phyloP scores from a whole-genome alignment of 1,284 basidiomycete species.

The Hypsizygus ulmarius region DNA sequence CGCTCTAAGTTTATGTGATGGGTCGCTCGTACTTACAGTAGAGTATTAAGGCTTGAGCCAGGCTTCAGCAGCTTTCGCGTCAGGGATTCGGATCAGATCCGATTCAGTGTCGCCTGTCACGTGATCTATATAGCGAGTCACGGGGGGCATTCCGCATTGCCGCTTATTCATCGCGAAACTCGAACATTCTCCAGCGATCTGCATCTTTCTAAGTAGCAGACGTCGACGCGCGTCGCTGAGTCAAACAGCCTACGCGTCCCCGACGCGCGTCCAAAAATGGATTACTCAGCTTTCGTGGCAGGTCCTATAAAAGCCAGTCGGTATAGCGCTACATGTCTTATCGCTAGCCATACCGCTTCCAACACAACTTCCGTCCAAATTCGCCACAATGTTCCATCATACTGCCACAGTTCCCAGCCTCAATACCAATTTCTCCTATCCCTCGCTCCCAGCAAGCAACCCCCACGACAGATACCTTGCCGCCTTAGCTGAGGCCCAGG shows the following conservation, averaged over 20 bases:
- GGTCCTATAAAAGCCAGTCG: neutral
- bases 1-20: no score
- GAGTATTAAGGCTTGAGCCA: no score
- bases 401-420: conserved; percentile 4
- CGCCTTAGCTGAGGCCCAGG: conserved; percentile 23
- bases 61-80: no score
- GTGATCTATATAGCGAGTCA: no score
- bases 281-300: neutral
- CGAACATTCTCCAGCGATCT: conserved; percentile 6
- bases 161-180: no score
- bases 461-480: conserved; percentile 22
- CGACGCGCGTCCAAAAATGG: conserved; percentile 6
- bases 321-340: neutral
- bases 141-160: no score
- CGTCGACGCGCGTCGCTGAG: conserved; percentile 12
- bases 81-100: no score
- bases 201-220: neutral
- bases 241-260: conserved; percentile 10
- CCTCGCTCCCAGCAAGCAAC: conserved; percentile 6
- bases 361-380: conserved; percentile 4
- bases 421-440: conserved; percentile 3
- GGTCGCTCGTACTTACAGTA: no score
- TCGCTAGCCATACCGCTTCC: neutral
- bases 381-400: conserved; percentile 18
- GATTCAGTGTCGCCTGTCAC: no score